Evolutionary conservation across 2,329 filamentous ascomycete genomes (phyloP).

Genomic region (Fusarium brachygibbosum): DNA sequence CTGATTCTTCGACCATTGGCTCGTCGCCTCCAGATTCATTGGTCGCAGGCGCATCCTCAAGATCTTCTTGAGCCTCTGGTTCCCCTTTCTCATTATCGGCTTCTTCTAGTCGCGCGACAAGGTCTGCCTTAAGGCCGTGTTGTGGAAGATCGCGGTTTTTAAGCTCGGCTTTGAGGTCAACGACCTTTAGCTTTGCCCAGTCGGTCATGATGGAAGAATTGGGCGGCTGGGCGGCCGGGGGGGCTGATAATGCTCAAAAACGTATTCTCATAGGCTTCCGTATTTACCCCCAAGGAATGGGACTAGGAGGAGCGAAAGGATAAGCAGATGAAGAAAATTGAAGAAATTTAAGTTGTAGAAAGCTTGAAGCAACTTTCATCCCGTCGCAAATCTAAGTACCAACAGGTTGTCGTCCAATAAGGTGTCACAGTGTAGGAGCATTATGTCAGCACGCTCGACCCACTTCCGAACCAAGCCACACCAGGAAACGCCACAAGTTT

Average conservation of each 20-base stretch:
- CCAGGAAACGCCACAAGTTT: constrained; percentile 15
- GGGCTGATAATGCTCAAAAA: constrained; percentile 7
- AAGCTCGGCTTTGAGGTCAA: constrained; percentile 80
- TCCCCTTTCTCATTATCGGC: constrained; percentile 31
- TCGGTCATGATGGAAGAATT: constrained; percentile 60
- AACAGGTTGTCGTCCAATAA: constrained; percentile 38
- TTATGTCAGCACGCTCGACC: constrained; percentile 42
- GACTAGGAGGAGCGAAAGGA: neutral
- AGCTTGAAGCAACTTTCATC: constrained; percentile 24
- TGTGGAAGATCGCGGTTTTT: constrained; percentile 78
- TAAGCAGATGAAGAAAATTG: neutral
- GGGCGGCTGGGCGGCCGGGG: constrained; percentile 16
- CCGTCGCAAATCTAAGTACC: constrained; percentile 44
- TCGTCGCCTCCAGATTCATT: constrained; percentile 30
- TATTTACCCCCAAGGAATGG: too few relatives aligned
- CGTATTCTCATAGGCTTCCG: neutral
- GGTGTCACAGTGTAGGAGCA: neutral
- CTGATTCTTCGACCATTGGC: constrained; percentile 3
- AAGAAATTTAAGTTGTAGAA: constrained; percentile 13
- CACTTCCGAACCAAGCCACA: constrained; percentile 18
- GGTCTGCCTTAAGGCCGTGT: constrained; percentile 78
- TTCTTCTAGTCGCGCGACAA: constrained; percentile 72
- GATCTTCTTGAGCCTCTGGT: constrained; percentile 13
- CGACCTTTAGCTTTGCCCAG: constrained; percentile 75
- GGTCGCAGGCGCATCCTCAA: constrained; percentile 25